Percentiles rank a stretch among this genome's conserved stretches.
Evolutionary conservation across 225 moss, liverwort and hornwort genomes (phyloP).

Genomic region (Bryum argenteum): DNA sequence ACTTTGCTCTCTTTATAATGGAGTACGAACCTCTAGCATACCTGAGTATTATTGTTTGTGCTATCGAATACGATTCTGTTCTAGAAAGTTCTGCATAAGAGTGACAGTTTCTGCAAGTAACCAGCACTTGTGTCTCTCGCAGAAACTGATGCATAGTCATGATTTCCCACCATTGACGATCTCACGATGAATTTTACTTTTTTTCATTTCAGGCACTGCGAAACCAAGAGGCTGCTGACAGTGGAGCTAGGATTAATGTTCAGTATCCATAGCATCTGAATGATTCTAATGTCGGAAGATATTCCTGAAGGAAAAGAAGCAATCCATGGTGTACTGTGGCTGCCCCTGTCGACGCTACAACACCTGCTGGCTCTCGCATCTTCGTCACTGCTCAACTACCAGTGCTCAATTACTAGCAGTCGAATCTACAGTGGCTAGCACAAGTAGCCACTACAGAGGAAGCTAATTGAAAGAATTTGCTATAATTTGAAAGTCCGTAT

Average conservation of each 20-base stretch:
- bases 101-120: constrained; percentile 12
- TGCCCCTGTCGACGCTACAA: no score
- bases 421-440: no score
- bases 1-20: constrained; percentile 64
- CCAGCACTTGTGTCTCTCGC: constrained; percentile 8
- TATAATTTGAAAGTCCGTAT: no score
- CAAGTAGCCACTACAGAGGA: no score
- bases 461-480: no score
- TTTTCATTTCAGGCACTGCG: constrained; percentile 70
- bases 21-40: constrained; percentile 50
- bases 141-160: constrained; percentile 10
- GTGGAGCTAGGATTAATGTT: constrained; percentile 60
- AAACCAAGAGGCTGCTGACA: constrained; percentile 52
- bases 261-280: constrained; percentile 42
- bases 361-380: no score
- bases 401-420: no score
- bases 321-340: constrained; percentile 59
- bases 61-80: constrained; percentile 17
- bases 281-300: constrained; percentile 80
- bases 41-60: constrained; percentile 12
- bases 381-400: no score
- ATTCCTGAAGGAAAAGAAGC: constrained; percentile 84
- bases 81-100: constrained; percentile 11
- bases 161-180: constrained; percentile 21
- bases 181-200: constrained; percentile 15